Evolutionary conservation across 441 rosid species (phyloP), one percentile per base, ranked within the genome.

Genomic region (Aquilaria agallochum): DNA sequence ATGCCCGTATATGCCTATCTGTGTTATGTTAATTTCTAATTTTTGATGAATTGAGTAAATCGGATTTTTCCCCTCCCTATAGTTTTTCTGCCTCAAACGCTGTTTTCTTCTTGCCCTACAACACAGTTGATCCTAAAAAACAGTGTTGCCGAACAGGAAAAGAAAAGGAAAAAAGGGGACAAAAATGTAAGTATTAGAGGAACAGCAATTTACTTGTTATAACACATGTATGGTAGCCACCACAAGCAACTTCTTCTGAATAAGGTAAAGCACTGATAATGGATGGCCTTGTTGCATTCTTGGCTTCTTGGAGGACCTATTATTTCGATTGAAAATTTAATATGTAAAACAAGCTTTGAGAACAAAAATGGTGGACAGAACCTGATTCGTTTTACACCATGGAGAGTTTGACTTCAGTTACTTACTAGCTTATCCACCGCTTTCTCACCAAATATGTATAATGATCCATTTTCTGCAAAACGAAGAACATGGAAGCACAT

Each of bases 181-280:
- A 52, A 52, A 20, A 15, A 33, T 11, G 30, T 20, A 54, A 5
- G 33, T 5, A 54, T 31, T 11, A 56, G 32, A 13, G 50, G 11
- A 63, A 42, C 31, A 54, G 71, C 31, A 14, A 61, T 54, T 80
- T 89, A 94, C 99, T 75, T 66, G 99, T 86, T 63, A 94, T 70
- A 55, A 82, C 82, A 73, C 97, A 91, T 33, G 89, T 87, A 75
- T 94, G 99, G 74, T 94, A 89, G 64, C 97, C 96, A 78, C 99
- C 99, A 36, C 97, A 87, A 63, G 91, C 88, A 77, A 91, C 84
- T 68, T 83, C 96, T 74, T 72, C 80, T 53, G 94, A 85, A 60
- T 68, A 77, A 33, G 95, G 94, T 59, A 89, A 75, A 59, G 80
- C 65, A 53, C 64, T 76, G 61, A 87, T 72, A 75, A 80, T 62